Evolutionary conservation across 306 rosid genomes (phyloP).

Genomic region (Citrullus amarus): DNA sequence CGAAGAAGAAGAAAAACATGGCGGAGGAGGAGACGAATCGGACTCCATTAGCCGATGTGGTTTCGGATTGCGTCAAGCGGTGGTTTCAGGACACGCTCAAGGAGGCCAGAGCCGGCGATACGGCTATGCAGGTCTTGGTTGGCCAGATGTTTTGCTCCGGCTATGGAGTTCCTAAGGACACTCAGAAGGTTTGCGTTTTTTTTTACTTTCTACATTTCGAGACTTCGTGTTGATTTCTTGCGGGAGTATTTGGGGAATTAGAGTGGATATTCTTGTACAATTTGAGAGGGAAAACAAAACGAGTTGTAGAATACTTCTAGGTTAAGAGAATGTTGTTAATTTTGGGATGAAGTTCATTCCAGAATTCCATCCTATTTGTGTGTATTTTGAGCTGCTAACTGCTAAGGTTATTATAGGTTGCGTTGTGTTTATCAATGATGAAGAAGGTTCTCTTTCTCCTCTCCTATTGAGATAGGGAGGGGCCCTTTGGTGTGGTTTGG

Average conservation of each 20-base stretch:
- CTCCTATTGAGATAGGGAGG: background rate
- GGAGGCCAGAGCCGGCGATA: constrained; percentile 67
- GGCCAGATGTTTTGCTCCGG: constrained; percentile 71
- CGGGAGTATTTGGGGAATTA: background rate
- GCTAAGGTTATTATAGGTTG: background rate
- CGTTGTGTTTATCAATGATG: background rate
- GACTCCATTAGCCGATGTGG: constrained; percentile 51
- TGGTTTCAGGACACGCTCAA: constrained; percentile 80
- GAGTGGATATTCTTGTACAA: background rate
- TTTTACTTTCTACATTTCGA: background rate
- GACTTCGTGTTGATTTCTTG: background rate
- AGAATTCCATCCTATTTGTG: background rate
- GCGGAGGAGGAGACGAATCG: constrained; percentile 19
- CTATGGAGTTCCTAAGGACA: constrained; percentile 58
- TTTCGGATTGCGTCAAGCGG: constrained; percentile 58
- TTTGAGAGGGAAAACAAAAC: background rate
- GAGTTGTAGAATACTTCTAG: background rate
- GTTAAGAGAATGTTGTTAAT: background rate
- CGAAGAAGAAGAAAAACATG: constrained; percentile 13
- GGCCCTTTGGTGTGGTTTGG: background rate
- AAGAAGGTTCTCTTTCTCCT: background rate
- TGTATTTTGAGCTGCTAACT: background rate
- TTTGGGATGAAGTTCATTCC: background rate
- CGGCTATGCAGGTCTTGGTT: constrained; percentile 54
- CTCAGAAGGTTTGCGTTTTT: constrained; percentile 33